These are phyloP conservation scores for Hanseniaspora lachancei DNA, from an alignment of 805 yeast genomes.

Conservation along the genomic window DNA sequence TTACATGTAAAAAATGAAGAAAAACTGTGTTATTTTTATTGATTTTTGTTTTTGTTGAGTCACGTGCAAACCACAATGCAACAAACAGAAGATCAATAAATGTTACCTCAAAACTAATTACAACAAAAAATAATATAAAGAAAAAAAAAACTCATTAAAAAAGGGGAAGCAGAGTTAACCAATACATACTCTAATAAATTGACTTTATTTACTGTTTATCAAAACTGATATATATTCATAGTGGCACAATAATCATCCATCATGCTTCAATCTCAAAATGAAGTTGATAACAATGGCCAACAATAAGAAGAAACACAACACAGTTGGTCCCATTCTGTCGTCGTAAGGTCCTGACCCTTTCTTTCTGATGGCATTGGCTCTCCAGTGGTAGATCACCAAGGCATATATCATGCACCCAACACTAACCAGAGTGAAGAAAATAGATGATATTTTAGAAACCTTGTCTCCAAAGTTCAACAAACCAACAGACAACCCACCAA, in stretches of 20 bases:
- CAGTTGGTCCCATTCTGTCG: constrained; percentile 96
- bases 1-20: too few relatives aligned
- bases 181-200: too few relatives aligned
- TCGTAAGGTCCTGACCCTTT: constrained; percentile 99
- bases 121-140: too few relatives aligned
- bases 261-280: constrained; percentile 45
- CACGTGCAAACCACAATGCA: too few relatives aligned
- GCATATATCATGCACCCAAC: constrained; percentile 98
- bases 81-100: too few relatives aligned
- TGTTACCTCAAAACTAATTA: too few relatives aligned
- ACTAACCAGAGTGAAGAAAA: constrained; percentile 85
- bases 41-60: too few relatives aligned
- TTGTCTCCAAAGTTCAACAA: constrained; percentile 90
- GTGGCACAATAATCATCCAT: constrained; percentile 3
- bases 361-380: constrained; percentile 95
- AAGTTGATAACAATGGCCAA: constrained; percentile 91
- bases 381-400: constrained; percentile 92
- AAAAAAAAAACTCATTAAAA: too few relatives aligned
- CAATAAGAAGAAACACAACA: constrained; percentile 84
- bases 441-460: constrained; percentile 85
- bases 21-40: too few relatives aligned
- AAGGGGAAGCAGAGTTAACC: too few relatives aligned
- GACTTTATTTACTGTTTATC: too few relatives aligned
- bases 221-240: too few relatives aligned
- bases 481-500: constrained; percentile 94